Evolutionary conservation across 495 filamentous ascomycete genomes (phyloP).

Genomic region (Penicillium malachiteum): DNA sequence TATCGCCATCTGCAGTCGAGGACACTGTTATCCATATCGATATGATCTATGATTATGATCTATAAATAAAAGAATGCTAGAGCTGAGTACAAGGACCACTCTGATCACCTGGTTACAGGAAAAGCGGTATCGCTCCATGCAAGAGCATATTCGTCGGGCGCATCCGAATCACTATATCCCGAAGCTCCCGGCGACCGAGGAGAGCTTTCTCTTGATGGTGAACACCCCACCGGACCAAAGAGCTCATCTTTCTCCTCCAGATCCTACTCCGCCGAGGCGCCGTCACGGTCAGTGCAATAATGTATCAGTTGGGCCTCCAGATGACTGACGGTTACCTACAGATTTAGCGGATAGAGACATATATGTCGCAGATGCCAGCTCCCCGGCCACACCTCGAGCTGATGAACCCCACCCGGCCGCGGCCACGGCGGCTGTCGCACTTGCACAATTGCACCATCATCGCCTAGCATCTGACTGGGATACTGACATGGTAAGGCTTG

Average conservation of each 20-base stretch:
- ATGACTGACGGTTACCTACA: conserved; percentile 34
- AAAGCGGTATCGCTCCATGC: conserved; percentile 98
- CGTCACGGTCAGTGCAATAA: conserved; percentile 33
- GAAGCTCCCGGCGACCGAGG: conserved; percentile 97
- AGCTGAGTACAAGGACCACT: not conserved
- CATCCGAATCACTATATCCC: conserved; percentile 98
- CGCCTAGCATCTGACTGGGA: conserved; percentile 81
- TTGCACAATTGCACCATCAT: conserved; percentile 84
- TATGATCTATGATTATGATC: not conserved
- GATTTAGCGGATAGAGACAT: conserved; percentile 49
- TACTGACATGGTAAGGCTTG: conserved; percentile 68
- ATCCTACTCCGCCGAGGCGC: conserved; percentile 37
- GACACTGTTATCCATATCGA: not conserved
- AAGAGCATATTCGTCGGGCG: conserved; percentile 97
- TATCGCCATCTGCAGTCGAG: conserved; percentile 11
- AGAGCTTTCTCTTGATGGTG: conserved; percentile 96
- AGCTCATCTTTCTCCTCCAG: conserved; percentile 55
- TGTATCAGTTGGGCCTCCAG: not conserved
- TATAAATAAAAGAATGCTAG: not conserved
- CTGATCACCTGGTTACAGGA: conserved; percentile 58
- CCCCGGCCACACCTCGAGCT: conserved; percentile 69
- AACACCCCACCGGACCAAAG: conserved; percentile 82
- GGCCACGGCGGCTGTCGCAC: conserved; percentile 78
- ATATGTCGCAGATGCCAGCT: conserved; percentile 66
- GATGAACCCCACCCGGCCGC: conserved; percentile 71